Conservation (phyloP, 352 stramenopile species). For the Thraustotheca clavata region DNA sequence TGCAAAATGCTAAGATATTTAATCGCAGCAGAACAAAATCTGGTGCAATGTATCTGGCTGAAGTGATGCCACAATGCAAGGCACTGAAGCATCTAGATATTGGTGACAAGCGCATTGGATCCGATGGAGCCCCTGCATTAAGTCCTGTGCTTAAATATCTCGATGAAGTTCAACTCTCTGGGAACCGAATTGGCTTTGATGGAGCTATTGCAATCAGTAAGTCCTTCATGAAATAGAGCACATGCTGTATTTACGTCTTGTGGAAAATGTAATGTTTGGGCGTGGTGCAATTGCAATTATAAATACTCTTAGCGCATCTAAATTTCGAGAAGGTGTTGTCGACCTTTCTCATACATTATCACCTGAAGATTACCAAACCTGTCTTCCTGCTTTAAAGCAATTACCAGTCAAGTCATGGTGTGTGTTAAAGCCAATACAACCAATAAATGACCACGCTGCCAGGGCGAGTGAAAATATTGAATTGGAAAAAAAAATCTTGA, state of each 20-base stretch:
- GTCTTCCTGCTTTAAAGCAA: no score
- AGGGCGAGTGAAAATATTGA: no score
- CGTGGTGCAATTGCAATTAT: not conserved
- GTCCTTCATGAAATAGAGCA: not conserved
- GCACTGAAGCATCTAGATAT: not conserved
- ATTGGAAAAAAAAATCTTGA: no score
- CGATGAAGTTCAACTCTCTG: not conserved
- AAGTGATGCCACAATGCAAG: not conserved
- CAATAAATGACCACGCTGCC: no score
- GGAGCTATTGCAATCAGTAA: not conserved
- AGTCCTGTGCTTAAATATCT: not conserved
- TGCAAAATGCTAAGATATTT: no score
- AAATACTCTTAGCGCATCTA: not conserved
- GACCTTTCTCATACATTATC: no score
- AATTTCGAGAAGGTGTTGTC: not conserved
- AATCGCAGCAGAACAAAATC: no score
- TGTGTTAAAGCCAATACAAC: no score
- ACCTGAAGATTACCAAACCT: no score
- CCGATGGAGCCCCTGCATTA: not conserved
- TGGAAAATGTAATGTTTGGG: not conserved
- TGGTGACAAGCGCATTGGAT: not conserved
- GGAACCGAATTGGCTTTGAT: conserved; percentile 2
- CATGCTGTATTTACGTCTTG: not conserved
- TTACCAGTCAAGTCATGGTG: no score
- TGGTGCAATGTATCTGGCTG: not conserved